Conservation (phyloP, 805 yeast species). For the Starmera quercuum region DNA sequence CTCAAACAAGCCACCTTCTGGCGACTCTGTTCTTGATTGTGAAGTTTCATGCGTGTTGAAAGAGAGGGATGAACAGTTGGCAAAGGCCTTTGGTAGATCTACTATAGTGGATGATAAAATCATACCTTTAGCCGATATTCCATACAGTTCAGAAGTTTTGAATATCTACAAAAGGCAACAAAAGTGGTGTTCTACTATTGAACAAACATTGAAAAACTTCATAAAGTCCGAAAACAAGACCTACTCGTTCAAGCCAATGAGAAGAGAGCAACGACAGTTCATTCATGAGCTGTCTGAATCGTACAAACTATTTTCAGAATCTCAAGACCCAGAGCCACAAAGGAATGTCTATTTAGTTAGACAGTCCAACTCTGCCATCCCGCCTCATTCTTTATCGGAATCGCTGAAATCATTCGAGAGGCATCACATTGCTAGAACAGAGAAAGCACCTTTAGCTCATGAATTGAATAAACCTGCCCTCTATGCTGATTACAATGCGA, state of each 20-base stretch:
- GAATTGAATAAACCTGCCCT: conserved; percentile 4
- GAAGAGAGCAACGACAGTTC: conserved; percentile 57
- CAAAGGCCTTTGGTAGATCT: conserved; percentile 48
- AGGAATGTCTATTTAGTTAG: conserved; percentile 59
- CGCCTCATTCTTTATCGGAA: conserved; percentile 39
- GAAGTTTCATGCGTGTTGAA: conserved; percentile 60
- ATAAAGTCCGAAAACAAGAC: conserved; percentile 33
- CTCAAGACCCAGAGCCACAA: conserved; percentile 78
- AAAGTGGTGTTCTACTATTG: conserved; percentile 65
- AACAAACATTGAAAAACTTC: conserved; percentile 41
- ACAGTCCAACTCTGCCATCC: conserved; percentile 24
- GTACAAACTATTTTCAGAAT: conserved; percentile 54
- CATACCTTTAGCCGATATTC: conserved; percentile 10
- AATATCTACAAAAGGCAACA: conserved; percentile 32
- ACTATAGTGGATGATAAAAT: conserved; percentile 4
- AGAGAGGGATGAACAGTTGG: conserved; percentile 52
- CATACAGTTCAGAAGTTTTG: conserved; percentile 14
- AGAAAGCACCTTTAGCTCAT: conserved; percentile 3
- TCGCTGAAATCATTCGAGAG: conserved; percentile 29
- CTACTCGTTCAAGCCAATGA: conserved; percentile 70
- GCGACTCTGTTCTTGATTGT: conserved; percentile 43
- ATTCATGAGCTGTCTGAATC: conserved; percentile 59
- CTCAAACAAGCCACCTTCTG: conserved; percentile 22
- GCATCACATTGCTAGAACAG: conserved; percentile 15
- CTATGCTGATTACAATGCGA: conserved; percentile 38